phyloP scores from a whole-genome alignment of 352 stramenopile genomes.

The Globisporangium middletonii region DNA sequence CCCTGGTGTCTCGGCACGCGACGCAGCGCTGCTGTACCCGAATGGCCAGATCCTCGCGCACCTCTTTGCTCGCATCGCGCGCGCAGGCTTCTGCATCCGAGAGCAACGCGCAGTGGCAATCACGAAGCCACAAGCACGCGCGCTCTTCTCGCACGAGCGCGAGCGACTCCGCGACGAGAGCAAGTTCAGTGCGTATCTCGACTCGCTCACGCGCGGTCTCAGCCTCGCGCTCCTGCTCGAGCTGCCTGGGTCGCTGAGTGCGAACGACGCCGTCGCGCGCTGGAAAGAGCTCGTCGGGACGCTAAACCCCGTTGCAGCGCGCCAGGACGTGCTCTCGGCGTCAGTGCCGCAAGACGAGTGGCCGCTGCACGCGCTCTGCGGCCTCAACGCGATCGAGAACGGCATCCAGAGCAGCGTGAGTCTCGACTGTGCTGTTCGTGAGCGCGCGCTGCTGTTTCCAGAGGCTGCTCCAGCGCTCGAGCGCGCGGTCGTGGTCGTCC shows the following conservation, averaged over 20 bases:
- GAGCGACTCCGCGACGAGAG: slow-evolving; percentile 17
- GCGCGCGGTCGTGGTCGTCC: slow-evolving; percentile 28
- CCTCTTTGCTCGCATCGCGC: slow-evolving; percentile 33
- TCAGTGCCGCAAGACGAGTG: slow-evolving; percentile 35
- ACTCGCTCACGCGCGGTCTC: slow-evolving; percentile 47
- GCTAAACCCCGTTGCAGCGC: slow-evolving; percentile 35
- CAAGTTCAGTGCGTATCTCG: slow-evolving; percentile 37
- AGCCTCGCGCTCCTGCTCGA: slow-evolving; percentile 61
- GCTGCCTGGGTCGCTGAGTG: slow-evolving; percentile 7
- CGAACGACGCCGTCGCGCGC: slow-evolving; percentile 17
- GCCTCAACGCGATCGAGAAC: slow-evolving; percentile 52
- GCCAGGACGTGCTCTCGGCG: slow-evolving; percentile 32
- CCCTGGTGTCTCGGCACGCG: slow-evolving; percentile 27
- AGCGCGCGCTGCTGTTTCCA: slow-evolving; percentile 66
- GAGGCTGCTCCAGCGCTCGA: slow-evolving; percentile 15
- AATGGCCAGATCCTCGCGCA: slow-evolving; percentile 34
- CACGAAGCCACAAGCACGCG: slow-evolving; percentile 25
- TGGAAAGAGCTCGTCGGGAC: slow-evolving; percentile 58
- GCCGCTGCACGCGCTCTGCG: slow-evolving; percentile 68
- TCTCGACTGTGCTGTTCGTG: slow-evolving; percentile 42
- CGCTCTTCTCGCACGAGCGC: slow-evolving; percentile 28
- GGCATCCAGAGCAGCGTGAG: slow-evolving; percentile 60
- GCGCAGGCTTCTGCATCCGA: slow-evolving; percentile 51
- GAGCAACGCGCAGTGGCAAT: slow-evolving; percentile 32
- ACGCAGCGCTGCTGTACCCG: slow-evolving; percentile 32